Evolutionary conservation across 371 early-diverging fungal genomes (phyloP).

Genomic region (Haplosporangium sp.): DNA sequence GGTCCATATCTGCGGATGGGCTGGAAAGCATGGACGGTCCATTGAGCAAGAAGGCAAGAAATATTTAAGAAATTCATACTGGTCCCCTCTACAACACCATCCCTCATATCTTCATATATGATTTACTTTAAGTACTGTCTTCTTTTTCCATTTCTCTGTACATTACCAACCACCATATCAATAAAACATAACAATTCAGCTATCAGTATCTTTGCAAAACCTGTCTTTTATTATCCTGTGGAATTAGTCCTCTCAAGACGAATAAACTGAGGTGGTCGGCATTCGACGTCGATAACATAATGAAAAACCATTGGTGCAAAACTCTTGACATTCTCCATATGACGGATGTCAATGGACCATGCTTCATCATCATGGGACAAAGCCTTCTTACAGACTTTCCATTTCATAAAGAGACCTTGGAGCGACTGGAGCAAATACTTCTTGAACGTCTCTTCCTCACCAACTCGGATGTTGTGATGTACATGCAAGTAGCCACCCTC

Average conservation of each 20-base stretch:
- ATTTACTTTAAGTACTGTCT: neutral
- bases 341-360: constrained; percentile 44
- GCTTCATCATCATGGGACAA: neutral
- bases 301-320: constrained; percentile 57
- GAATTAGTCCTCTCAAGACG: neutral
- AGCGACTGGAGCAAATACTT: constrained; percentile 21
- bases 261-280: constrained; percentile 19
- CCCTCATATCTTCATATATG: neutral
- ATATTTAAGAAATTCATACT: constrained; percentile 7
- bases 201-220: neutral
- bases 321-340: constrained; percentile 57
- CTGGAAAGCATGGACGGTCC: constrained; percentile 21
- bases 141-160: constrained; percentile 2
- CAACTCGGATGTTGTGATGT: constrained; percentile 52
- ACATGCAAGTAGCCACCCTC: constrained; percentile 58
- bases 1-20: constrained; percentile 42
- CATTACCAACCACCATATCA: neutral
- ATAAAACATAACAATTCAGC: neutral
- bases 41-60: constrained; percentile 34
- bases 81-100: neutral
- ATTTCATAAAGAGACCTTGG: constrained; percentile 21
- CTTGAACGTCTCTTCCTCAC: constrained; percentile 35
- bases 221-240: neutral
- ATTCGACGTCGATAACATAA: constrained; percentile 57
- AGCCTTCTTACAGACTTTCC: constrained; percentile 12